These are phyloP conservation scores for Ophiorrhiza pumila DNA, from an alignment of 257 asterid species.

Conservation along the genomic window DNA sequence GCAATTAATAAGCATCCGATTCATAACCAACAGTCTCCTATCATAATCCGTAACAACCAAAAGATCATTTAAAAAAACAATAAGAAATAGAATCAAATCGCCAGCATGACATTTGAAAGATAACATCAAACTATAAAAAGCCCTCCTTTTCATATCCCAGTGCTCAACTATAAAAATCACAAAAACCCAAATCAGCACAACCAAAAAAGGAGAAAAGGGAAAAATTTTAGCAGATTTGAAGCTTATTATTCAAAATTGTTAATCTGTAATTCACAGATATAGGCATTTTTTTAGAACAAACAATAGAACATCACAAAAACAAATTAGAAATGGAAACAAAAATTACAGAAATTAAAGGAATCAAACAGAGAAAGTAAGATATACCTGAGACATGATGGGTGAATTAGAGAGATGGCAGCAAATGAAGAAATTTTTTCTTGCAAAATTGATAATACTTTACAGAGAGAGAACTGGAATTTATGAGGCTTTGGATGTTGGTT, in stretches of 20 bases:
- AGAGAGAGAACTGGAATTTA: neutral
- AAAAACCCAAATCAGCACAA: neutral
- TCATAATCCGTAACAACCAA: too few relatives aligned
- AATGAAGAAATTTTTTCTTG: neutral
- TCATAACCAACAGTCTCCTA: neutral
- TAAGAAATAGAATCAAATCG: neutral
- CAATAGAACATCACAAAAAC: neutral
- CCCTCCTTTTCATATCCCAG: neutral
- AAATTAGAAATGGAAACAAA: neutral
- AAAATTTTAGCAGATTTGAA: neutral
- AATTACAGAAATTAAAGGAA: neutral
- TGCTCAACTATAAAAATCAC: neutral
- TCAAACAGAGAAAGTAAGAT: neutral
- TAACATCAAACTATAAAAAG: neutral
- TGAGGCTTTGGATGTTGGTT: neutral
- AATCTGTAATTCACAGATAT: neutral
- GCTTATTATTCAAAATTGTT: neutral
- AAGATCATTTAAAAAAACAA: neutral
- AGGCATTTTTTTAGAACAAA: neutral
- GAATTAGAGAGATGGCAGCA: neutral
- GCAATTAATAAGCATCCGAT: neutral
- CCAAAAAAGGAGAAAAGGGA: neutral
- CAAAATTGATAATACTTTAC: neutral
- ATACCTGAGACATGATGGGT: slow-evolving; percentile 42
- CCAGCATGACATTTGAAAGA: neutral